Base-by-base conservation (phyloP, 2,329 filamentous ascomycete genomes). In the Clonostachys solani region DNA sequence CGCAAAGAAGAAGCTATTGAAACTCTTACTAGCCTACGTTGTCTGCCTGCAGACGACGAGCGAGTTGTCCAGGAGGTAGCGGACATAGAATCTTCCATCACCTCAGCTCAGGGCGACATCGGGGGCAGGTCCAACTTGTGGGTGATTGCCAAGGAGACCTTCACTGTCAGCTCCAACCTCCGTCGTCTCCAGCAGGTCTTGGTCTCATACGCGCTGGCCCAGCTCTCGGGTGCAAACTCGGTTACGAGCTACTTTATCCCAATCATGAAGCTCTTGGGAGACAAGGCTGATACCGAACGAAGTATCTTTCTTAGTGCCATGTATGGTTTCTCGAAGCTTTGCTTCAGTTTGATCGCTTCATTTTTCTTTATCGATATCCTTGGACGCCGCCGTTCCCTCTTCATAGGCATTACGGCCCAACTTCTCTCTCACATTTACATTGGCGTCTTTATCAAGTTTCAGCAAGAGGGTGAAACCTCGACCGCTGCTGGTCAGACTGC, bases 331-430 rank as follows among this genome's bases (percentile, higher is more conserved):
- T 58, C 68, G 36, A 75, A 73, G 52, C 66, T 75, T 47, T 64
- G 63, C 44, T 71, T 61, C 49, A 63, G 61, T 6, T 45, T 74
- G 2, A 63, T 68, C 12, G 67, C 69, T 5, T 64, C 63, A 2
- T 67, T 75, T 46, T 68, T 73, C 53, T 65, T 74, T 47, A 64
- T 73, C 17, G 71, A 74, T 44, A 66, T 64, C 10, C 55, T 75
- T 5, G 71, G 72, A 2, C 61, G 67, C 12, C 60, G 66, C 15
- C 60, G 58, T 15, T 64, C 60, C 7, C 57, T 72, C 1, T 66
- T 72, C 18, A 49, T 65, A 2, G 62, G 63, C 6, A 60, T 59
- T n/a, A 51, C 52, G 0, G 49, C 60, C 6, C 71, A 75, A 52
- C 23, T 29, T 29, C 23, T 69, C 3, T 66, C 68, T 0, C 57